These are phyloP conservation scores for Phytophthora capsici DNA, from an alignment of 352 stramenopile genomes.

Conservation along the genomic window DNA sequence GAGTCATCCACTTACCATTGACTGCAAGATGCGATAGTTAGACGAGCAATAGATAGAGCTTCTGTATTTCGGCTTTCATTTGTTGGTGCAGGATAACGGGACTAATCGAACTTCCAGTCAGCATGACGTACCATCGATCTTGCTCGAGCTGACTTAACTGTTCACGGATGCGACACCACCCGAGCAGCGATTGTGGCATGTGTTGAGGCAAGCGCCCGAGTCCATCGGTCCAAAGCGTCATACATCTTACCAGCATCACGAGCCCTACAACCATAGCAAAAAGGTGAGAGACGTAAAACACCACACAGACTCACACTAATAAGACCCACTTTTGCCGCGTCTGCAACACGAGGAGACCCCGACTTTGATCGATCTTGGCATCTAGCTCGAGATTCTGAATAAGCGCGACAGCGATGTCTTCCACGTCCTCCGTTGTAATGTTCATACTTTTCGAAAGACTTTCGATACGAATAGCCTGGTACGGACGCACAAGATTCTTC, in stretches of 20 bases:
- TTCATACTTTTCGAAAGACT: slow-evolving; percentile 92
- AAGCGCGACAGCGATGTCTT: slow-evolving; percentile 90
- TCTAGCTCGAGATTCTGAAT: slow-evolving; percentile 93
- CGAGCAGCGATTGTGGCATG: slow-evolving; percentile 56
- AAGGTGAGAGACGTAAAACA: slow-evolving; percentile 2
- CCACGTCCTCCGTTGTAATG: slow-evolving; percentile 84
- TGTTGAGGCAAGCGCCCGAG: slow-evolving; percentile 51
- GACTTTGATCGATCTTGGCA: slow-evolving; percentile 91
- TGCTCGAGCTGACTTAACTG: slow-evolving; percentile 11
- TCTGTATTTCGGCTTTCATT: slow-evolving; percentile 35
- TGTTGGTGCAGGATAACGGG: slow-evolving; percentile 14
- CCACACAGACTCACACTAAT: not conserved
- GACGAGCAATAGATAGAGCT: slow-evolving; percentile 44
- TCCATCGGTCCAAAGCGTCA: slow-evolving; percentile 76
- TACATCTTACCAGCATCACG: slow-evolving; percentile 70
- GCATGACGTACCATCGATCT: not conserved
- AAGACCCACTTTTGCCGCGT: slow-evolving; percentile 53
- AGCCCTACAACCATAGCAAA: slow-evolving; percentile 28
- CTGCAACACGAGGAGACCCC: slow-evolving; percentile 60
- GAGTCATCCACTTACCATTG: not conserved
- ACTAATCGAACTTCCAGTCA: slow-evolving; percentile 19
- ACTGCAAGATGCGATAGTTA: slow-evolving; percentile 6
- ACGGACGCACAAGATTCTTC: slow-evolving; percentile 90
- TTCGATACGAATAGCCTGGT: slow-evolving; percentile 89
- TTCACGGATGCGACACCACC: slow-evolving; percentile 37